A percentile compares a stretch with the other conserved stretches of the same genome.
Evolutionary conservation across 148 eudicot species (phyloP).

Genomic region (Heliamphora exappendiculata): DNA sequence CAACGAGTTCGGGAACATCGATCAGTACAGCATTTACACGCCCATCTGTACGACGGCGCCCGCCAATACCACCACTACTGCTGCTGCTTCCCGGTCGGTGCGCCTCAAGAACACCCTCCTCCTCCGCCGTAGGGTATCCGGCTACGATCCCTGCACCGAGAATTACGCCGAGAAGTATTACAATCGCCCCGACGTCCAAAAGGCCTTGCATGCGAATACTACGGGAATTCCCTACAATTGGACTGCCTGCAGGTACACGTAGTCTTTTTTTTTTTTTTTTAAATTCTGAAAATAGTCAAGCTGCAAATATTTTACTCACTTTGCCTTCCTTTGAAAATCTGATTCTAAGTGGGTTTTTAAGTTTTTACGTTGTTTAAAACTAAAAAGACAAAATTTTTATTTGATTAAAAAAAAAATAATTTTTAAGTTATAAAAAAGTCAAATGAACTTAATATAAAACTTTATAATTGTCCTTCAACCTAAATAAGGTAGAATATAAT

Average conservation of each 20-base stretch:
- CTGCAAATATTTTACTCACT: too few relatives aligned
- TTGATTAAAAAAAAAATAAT: too few relatives aligned
- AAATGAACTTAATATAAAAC: too few relatives aligned
- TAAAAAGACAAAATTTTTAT: too few relatives aligned
- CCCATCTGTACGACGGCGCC: slow-evolving; percentile 21
- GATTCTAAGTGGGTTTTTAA: too few relatives aligned
- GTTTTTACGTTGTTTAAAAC: too few relatives aligned
- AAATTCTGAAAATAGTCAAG: too few relatives aligned
- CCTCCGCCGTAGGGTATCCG: slow-evolving; percentile 19
- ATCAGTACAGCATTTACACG: slow-evolving; percentile 43
- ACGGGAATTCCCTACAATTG: slow-evolving; percentile 38
- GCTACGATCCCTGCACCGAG: slow-evolving; percentile 44
- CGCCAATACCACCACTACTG: neutral
- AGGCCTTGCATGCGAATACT: slow-evolving; percentile 38
- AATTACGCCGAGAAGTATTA: slow-evolving; percentile 35
- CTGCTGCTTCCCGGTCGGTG: neutral
- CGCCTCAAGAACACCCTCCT: slow-evolving; percentile 29
- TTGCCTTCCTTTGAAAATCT: too few relatives aligned
- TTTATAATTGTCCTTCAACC: too few relatives aligned
- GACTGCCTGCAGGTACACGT: slow-evolving; percentile 57
- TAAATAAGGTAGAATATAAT: too few relatives aligned
- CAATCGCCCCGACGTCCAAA: slow-evolving; percentile 39
- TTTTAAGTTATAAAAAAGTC: too few relatives aligned
- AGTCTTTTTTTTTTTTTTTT: too few relatives aligned
- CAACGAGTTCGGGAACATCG: slow-evolving; percentile 39